A percentile compares a stretch with the other conserved stretches of the same genome.
These are phyloP conservation scores for Lentinula sp. DNA, from an alignment of 768 basidiomycete genomes.

Conservation along the genomic window DNA sequence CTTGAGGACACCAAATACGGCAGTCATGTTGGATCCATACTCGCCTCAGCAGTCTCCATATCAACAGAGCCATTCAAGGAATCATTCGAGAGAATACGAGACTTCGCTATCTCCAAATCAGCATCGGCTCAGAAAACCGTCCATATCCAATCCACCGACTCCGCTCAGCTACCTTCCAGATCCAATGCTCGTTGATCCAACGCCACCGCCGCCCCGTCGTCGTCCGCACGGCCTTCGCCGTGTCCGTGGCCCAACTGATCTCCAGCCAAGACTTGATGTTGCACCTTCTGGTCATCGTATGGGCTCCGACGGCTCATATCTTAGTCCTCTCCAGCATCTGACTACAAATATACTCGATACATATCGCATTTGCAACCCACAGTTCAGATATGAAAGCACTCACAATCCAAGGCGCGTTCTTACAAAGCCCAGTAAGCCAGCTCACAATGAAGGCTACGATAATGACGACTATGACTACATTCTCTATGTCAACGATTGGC, in stretches of 20 bases:
- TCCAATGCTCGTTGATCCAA: conserved; percentile 63
- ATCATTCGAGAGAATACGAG: conserved; percentile 37
- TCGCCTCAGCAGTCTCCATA: conserved; percentile 66
- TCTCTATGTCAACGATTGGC: conserved; percentile 96
- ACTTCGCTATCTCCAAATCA: conserved; percentile 55
- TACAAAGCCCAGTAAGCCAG: conserved; percentile 95
- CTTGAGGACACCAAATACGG: conserved; percentile 45
- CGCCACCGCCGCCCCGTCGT: conserved; percentile 47
- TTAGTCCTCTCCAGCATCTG: conserved; percentile 56
- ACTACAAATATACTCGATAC: conserved; percentile 88
- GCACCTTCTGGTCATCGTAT: conserved; percentile 67
- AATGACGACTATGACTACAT: conserved; percentile 99
- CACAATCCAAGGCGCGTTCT: conserved; percentile 95
- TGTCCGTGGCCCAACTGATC: conserved; percentile 69
- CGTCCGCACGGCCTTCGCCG: conserved; percentile 74
- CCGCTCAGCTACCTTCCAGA: conserved; percentile 55
- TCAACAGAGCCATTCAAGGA: conserved; percentile 40
- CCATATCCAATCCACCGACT: conserved; percentile 64
- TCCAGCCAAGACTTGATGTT: conserved; percentile 67
- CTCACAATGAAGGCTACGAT: conserved; percentile 95
- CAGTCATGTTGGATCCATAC: conserved; percentile 60
- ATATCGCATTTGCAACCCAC: conserved; percentile 90
- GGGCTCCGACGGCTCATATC: conserved; percentile 63
- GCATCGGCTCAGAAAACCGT: conserved; percentile 50
- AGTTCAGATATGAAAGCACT: conserved; percentile 90